phyloP scores from a whole-genome alignment of 179 eudicot genomes.

The Heliamphora pulchella region DNA sequence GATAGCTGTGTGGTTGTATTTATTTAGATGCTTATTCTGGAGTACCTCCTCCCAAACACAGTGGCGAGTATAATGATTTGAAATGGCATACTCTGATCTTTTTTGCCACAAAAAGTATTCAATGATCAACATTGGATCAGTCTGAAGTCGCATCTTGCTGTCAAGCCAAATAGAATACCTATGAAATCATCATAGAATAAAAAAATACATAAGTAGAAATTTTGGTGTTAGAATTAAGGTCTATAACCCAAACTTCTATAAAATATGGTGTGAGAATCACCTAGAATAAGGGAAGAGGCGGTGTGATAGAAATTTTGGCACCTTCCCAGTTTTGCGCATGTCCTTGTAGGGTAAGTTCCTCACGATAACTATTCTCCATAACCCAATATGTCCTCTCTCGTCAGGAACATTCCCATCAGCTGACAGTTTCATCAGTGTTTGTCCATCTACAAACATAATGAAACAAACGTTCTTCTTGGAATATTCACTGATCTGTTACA shows the following conservation, averaged over 20 bases:
- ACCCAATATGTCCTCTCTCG: constrained; percentile 65
- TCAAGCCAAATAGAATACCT: constrained; percentile 99
- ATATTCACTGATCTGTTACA: constrained; percentile 82
- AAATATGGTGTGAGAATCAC: constrained; percentile 32
- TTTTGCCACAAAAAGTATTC: constrained; percentile 82
- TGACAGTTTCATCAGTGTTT: constrained; percentile 57
- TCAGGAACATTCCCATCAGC: constrained; percentile 72
- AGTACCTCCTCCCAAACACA: constrained; percentile 99
- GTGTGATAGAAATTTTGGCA: constrained; percentile 94
- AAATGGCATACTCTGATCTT: constrained; percentile 85
- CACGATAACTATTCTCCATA: constrained; percentile 79
- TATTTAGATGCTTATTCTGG: constrained; percentile 93
- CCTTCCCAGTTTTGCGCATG: constrained; percentile 97
- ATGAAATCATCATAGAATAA: constrained; percentile 14
- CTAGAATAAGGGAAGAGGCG: constrained; percentile 93
- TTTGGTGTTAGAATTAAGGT: background rate
- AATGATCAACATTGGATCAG: constrained; percentile 80
- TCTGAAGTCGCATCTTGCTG: constrained; percentile 79
- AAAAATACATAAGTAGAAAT: background rate
- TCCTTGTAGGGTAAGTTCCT: constrained; percentile 78
- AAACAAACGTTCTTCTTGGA: constrained; percentile 86
- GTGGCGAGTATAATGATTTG: constrained; percentile 88
- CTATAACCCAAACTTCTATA: background rate
- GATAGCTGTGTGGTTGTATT: constrained; percentile 93
- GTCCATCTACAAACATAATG: constrained; percentile 90